A percentile compares a stretch with the other conserved stretches of the same genome.
Conservation (phyloP, 768 basidiomycete genomes). For the Boletellus sp. region DNA sequence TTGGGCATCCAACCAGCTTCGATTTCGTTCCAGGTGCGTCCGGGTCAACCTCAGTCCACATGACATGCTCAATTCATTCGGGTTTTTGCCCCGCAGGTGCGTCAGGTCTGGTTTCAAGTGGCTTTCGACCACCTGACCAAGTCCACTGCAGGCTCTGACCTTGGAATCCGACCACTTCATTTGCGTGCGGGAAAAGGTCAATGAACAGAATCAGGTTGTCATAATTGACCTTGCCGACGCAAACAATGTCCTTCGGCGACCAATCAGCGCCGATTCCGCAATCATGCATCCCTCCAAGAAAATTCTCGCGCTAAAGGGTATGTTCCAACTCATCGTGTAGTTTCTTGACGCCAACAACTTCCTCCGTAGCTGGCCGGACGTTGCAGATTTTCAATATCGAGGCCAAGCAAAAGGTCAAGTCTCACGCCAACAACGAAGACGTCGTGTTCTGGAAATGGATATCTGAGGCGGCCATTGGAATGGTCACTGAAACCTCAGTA, state of each 20-base stretch:
- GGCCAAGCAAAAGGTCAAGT: slow-evolving; percentile 95
- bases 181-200: slow-evolving; percentile 93
- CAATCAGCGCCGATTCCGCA: slow-evolving; percentile 97
- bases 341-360: slow-evolving; percentile 3
- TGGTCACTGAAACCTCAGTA: slow-evolving; percentile 92
- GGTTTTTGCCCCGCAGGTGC: slow-evolving; percentile 16
- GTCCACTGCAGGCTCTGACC: slow-evolving; percentile 69
- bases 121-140: background rate
- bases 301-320: slow-evolving; percentile 92
- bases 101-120: slow-evolving; percentile 1
- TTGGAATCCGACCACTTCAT: slow-evolving; percentile 98
- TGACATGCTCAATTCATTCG: slow-evolving; percentile 16
- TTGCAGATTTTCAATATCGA: slow-evolving; percentile 98
- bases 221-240: slow-evolving; percentile 97
- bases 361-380: slow-evolving; percentile 73
- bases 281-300: slow-evolving; percentile 98
- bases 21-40: slow-evolving; percentile 89
- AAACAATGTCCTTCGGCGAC: slow-evolving; percentile 93
- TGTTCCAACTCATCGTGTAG: background rate
- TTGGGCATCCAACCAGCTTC: slow-evolving; percentile 94
- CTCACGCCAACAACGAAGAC: slow-evolving; percentile 90
- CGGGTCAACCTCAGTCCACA: slow-evolving; percentile 28
- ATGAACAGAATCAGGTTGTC: slow-evolving; percentile 95
- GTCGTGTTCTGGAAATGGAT: slow-evolving; percentile 99
- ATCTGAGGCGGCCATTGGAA: slow-evolving; percentile 82